Conservation (phyloP, 2,329 filamentous ascomycete species). For the Aspergillus tanneri region DNA sequence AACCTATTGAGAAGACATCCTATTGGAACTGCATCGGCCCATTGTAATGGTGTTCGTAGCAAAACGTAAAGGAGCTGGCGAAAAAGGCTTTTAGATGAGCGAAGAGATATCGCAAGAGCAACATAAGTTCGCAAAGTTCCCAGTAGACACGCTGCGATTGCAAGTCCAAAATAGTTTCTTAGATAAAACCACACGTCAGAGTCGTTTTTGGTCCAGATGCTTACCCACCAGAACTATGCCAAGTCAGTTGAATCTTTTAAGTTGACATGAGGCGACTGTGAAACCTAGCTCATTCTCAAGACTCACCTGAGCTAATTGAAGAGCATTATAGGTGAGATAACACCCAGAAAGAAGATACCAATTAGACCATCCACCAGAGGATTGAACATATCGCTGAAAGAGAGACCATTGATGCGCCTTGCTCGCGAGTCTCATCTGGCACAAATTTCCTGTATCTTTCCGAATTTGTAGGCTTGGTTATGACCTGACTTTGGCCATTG, state of each 20-base stretch:
- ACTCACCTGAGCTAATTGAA: constrained; percentile 56
- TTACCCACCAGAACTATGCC: constrained; percentile 48
- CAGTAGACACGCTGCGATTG: constrained; percentile 57
- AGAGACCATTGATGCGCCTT: constrained; percentile 63
- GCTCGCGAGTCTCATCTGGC: constrained; percentile 70
- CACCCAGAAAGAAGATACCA: constrained; percentile 59
- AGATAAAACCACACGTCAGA: constrained; percentile 50
- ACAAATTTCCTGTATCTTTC: constrained; percentile 65
- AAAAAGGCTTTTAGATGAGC: constrained; percentile 67
- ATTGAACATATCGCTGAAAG: constrained; percentile 55
- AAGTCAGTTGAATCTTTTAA: not conserved
- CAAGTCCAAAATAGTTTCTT: constrained; percentile 61
- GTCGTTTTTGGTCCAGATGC: constrained; percentile 42
- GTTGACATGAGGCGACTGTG: not conserved
- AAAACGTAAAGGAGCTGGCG: constrained; percentile 65
- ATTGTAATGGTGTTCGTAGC: constrained; percentile 68
- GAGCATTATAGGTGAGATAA: constrained; percentile 54
- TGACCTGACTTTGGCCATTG: constrained; percentile 10
- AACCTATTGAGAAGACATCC: constrained; percentile 76
- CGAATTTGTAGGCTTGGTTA: constrained; percentile 19
- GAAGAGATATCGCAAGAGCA: constrained; percentile 63
- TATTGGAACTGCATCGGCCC: constrained; percentile 75
- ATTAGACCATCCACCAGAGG: constrained; percentile 66
- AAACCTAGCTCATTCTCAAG: constrained; percentile 37
- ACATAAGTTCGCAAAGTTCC: constrained; percentile 46